A percentile compares a stretch with the other conserved stretches of the same genome.
Conservation (phyloP, 768 basidiomycete genomes). For the Serendipita sp. region DNA sequence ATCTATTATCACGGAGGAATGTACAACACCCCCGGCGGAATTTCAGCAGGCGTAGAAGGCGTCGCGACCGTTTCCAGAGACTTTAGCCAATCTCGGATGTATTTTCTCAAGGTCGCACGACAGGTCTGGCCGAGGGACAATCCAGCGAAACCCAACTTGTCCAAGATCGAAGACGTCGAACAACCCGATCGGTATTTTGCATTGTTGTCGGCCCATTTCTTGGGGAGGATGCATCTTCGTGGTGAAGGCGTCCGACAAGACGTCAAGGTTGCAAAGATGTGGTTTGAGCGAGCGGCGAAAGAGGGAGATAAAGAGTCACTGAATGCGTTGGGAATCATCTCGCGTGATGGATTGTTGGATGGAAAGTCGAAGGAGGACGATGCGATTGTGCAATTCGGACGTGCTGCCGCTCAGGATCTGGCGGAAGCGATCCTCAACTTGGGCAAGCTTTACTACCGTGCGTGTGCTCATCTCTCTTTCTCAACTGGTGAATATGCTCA, state of each 20-base stretch:
- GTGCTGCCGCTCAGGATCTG: slow-evolving; percentile 73
- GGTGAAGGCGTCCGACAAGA: slow-evolving; percentile 84
- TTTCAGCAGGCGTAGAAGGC: slow-evolving; percentile 79
- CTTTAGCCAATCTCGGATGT: slow-evolving; percentile 56
- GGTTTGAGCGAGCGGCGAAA: slow-evolving; percentile 79
- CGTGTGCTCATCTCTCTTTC: slow-evolving; percentile 13
- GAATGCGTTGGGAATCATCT: slow-evolving; percentile 84
- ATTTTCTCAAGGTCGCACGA: slow-evolving; percentile 74
- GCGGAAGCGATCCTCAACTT: slow-evolving; percentile 87
- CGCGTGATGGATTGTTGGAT: slow-evolving; percentile 69
- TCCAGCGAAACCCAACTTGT: slow-evolving; percentile 24
- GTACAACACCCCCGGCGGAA: slow-evolving; percentile 62
- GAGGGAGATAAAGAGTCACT: slow-evolving; percentile 76
- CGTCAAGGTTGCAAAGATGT: slow-evolving; percentile 62
- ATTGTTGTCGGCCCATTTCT: slow-evolving; percentile 57
- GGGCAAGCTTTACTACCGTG: slow-evolving; percentile 62
- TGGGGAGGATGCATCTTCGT: slow-evolving; percentile 86
- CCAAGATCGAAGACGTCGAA: slow-evolving; percentile 25
- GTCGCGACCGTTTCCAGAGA: slow-evolving; percentile 77
- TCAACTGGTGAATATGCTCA: background rate
- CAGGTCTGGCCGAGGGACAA: slow-evolving; percentile 81
- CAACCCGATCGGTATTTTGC: slow-evolving; percentile 52
- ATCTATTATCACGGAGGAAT: slow-evolving; percentile 94
- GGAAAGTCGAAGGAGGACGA: slow-evolving; percentile 51
- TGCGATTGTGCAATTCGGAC: slow-evolving; percentile 50